A percentile compares a stretch with the other conserved stretches of the same genome.
Conservation (phyloP, 805 yeast genomes). For the Nakazawaea laoshanensis region DNA sequence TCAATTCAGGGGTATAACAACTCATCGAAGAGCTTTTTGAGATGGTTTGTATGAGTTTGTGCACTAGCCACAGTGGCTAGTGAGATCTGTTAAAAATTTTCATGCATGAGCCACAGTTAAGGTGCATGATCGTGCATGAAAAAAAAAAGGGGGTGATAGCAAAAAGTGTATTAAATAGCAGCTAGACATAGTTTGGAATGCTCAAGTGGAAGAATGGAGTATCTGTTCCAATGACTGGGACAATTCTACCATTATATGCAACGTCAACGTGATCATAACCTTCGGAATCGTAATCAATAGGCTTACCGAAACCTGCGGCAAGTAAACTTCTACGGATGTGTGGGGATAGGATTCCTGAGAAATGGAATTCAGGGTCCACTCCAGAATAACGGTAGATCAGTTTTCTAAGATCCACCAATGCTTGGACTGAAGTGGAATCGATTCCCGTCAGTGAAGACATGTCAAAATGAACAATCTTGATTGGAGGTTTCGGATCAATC, state of each 20-base stretch:
- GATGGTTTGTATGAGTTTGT: too few relatives aligned
- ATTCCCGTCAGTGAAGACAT: slow-evolving; percentile 67
- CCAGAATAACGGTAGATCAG: slow-evolving; percentile 69
- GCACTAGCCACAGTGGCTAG: too few relatives aligned
- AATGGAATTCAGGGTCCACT: slow-evolving; percentile 82
- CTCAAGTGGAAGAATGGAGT: slow-evolving; percentile 77
- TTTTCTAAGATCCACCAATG: slow-evolving; percentile 66
- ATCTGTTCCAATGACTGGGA: slow-evolving; percentile 52
- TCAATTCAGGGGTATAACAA: too few relatives aligned
- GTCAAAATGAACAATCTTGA: slow-evolving; percentile 72
- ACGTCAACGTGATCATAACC: slow-evolving; percentile 12
- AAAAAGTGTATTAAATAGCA: too few relatives aligned
- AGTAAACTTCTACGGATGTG: slow-evolving; percentile 79
- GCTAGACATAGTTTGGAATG: slow-evolving; percentile 40
- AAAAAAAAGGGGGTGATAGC: too few relatives aligned
- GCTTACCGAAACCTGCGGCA: slow-evolving; percentile 65
- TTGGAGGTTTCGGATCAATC: slow-evolving; percentile 51
- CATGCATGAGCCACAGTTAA: too few relatives aligned
- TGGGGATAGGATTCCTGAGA: slow-evolving; percentile 74
- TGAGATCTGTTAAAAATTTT: too few relatives aligned
- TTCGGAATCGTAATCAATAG: slow-evolving; percentile 11
- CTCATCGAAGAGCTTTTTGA: too few relatives aligned
- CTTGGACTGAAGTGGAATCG: slow-evolving; percentile 76
- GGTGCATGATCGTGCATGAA: too few relatives aligned
- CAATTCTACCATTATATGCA: slow-evolving; percentile 15